Conservation (phyloP, 2,329 filamentous ascomycete species). For the Claviceps spartinae region DNA sequence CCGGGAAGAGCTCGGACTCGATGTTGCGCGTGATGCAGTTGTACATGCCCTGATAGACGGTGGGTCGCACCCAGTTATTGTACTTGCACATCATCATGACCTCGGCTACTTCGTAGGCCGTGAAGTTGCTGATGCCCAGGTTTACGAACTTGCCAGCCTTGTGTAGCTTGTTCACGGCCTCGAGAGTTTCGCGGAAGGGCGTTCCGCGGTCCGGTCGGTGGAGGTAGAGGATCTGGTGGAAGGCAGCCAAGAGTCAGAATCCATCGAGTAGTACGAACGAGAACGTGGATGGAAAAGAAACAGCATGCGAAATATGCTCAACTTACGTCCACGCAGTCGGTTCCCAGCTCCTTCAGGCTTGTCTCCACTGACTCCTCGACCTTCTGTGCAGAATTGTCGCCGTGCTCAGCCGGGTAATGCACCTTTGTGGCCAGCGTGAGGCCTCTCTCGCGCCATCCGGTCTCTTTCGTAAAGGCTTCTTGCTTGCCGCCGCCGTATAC, state of each 20-base stretch:
- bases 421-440: slow-evolving; percentile 68
- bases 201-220: slow-evolving; percentile 41
- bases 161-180: slow-evolving; percentile 67
- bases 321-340: slow-evolving; percentile 55
- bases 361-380: slow-evolving; percentile 52
- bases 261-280: background rate
- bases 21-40: slow-evolving; percentile 66
- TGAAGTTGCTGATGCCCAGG: slow-evolving; percentile 72
- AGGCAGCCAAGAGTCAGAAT: background rate
- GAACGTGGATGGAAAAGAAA: background rate
- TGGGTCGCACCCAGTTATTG: slow-evolving; percentile 69
- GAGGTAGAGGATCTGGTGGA: slow-evolving; percentile 24
- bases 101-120: slow-evolving; percentile 79
- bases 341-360: slow-evolving; percentile 57
- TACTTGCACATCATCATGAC: slow-evolving; percentile 66
- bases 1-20: slow-evolving; percentile 60
- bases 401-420: slow-evolving; percentile 38
- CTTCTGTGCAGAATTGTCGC: slow-evolving; percentile 35
- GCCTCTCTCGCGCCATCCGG: slow-evolving; percentile 66
- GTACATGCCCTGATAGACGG: slow-evolving; percentile 81
- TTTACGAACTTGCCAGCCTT: slow-evolving; percentile 74
- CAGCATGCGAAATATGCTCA: background rate
- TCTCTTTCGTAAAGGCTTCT: slow-evolving; percentile 63
- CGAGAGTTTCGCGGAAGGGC: slow-evolving; percentile 68
- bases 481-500: slow-evolving; percentile 59